Conservation (phyloP, 2,329 filamentous ascomycete species). For the Colletotrichum graminicola region DNA sequence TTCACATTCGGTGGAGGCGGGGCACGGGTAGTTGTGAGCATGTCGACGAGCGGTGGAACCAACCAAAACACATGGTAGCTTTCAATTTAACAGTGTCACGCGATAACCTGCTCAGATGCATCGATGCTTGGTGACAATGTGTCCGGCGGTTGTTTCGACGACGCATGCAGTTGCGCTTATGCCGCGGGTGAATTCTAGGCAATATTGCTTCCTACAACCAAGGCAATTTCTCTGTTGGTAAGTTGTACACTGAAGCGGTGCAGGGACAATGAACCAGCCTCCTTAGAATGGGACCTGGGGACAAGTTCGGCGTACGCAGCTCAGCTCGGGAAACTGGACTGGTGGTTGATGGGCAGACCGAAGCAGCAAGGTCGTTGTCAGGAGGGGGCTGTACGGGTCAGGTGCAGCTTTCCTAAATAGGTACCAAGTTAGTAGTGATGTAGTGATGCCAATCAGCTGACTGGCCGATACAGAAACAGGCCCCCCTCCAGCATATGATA, state of each 20-base stretch:
- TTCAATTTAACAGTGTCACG: conserved; percentile 36
- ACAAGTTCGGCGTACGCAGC: neutral
- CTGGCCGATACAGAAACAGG: conserved; percentile 4
- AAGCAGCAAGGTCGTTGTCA: conserved; percentile 21
- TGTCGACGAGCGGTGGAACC: conserved; percentile 16
- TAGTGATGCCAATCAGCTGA: conserved; percentile 8
- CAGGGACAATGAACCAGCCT: neutral
- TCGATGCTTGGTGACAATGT: neutral
- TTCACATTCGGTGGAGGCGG: conserved; percentile 37
- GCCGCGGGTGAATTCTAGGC: neutral
- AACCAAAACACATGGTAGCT: conserved; percentile 39
- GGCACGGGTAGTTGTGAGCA: conserved; percentile 31
- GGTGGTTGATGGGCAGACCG: neutral
- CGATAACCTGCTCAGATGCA: neutral
- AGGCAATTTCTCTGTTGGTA: no score
- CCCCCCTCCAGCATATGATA: neutral
- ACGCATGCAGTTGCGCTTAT: neutral
- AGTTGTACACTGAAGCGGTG: neutral
- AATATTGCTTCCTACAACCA: neutral
- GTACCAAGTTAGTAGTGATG: neutral
- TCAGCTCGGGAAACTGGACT: neutral
- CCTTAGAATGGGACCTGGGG: neutral
- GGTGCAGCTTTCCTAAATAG: conserved; percentile 26
- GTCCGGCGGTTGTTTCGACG: neutral
- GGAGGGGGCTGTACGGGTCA: conserved; percentile 42